Percentiles rank a stretch among this genome's conserved stretches.
Conservation (phyloP, 371 early-diverging fungal genomes). For the Haplosporangium sp. region DNA sequence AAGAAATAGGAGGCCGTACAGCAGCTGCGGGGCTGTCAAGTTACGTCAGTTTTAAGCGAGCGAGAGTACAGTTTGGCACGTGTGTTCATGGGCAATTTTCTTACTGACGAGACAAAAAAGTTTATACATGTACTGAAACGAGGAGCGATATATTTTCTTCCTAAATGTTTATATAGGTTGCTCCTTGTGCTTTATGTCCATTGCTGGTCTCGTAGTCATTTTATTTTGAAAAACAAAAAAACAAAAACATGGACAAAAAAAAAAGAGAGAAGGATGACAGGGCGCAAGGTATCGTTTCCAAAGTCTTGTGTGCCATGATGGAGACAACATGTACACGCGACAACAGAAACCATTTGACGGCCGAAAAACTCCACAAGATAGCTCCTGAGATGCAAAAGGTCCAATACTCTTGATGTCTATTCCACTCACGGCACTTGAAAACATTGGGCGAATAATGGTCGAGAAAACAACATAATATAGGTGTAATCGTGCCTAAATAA, state of each 20-base stretch:
- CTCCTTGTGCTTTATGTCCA: slow-evolving; percentile 9
- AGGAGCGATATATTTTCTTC: slow-evolving; percentile 5
- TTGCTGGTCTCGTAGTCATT: slow-evolving; percentile 27
- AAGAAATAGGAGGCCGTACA: too few species aligned
- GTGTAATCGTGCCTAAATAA: slow-evolving; percentile 6
- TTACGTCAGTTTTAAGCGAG: background rate
- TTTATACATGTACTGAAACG: slow-evolving; percentile 11
- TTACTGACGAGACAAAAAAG: slow-evolving; percentile 1
- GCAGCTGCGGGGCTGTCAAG: background rate
- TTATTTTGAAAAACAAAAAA: slow-evolving; percentile 28
- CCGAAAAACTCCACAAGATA: slow-evolving; percentile 3
- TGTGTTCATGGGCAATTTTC: background rate
- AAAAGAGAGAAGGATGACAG: too few species aligned
- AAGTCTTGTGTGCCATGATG: background rate
- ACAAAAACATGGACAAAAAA: background rate
- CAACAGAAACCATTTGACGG: background rate
- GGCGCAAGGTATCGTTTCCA: background rate
- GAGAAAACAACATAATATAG: background rate
- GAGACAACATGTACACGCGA: background rate
- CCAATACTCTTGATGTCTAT: slow-evolving; percentile 1
- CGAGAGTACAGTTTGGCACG: background rate
- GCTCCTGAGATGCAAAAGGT: slow-evolving; percentile 1
- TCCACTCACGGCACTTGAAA: slow-evolving; percentile 1
- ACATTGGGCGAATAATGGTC: slow-evolving; percentile 10
- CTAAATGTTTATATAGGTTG: slow-evolving; percentile 8